Base-by-base conservation (phyloP, 2,329 filamentous ascomycete genomes). In the Thermothelomyces thermophilus region DNA sequence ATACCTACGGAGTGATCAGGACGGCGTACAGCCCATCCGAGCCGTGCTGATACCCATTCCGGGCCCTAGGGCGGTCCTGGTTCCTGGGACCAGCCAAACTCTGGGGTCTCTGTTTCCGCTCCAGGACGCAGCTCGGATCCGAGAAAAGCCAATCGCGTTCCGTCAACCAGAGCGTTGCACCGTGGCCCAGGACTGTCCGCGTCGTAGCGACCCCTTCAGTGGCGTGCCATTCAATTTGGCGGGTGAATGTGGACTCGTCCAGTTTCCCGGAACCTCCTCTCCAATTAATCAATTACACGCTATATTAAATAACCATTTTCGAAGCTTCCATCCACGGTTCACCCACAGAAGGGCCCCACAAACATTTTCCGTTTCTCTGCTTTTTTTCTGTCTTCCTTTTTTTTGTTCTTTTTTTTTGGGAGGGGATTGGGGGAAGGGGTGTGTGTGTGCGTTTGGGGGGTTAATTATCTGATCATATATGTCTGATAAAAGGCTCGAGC, bases 211-310 rank as follows among this genome's bases (percentile, higher is more conserved):
- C 22, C 34, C 46, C 49, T 42, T 45, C 28, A 36, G 35, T 44
- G 46, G 55, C 41, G 49, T 40, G 33, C 28, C 45, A 55, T 53
- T 48, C 48, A 56, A 53, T 54, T 45, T 52, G 37, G 49, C 52
- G 54, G 56, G 7, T 56, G 50, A 55, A 58, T 55, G n/a, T 52
- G 41, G 17, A 42, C 20, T 30, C 26, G 40, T 48, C 46, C 26
- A 48, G 43, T 52, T 48, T 40, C 49, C 56, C 46, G 54, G 51
- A 54, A 52, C 46, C 51, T 19, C 3, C 24, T 30, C 26, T 41
- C 16, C n/a, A 41, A 28, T 41, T 54, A 50, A 55, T 49, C 41
- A 51, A 35, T 24, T 19, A 14, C 16, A 39, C 14, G 45, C 54
- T 58, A 59, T 53, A 59, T n/a, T n/a, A n/a, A n/a, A n/a, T n/a